phyloP scores from a whole-genome alignment of 75 land plant species.

The Sequoiadendron giganteum region DNA sequence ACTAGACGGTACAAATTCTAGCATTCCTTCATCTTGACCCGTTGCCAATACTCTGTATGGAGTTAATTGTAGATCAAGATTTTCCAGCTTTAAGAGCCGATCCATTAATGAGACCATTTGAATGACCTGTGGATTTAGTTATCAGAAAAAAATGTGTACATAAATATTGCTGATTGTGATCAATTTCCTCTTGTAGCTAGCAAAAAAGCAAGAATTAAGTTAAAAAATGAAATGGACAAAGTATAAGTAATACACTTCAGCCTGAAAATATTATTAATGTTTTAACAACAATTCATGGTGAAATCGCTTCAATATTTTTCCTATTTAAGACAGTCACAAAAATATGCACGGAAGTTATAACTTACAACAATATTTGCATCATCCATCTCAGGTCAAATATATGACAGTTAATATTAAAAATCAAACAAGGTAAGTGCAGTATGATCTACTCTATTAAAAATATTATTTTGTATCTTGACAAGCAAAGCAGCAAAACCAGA shows the following conservation, averaged over 20 bases:
- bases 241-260: background rate
- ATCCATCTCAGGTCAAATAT: background rate
- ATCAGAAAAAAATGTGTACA: background rate
- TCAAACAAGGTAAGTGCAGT: background rate
- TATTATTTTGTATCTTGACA: too few species aligned
- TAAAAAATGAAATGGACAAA: background rate
- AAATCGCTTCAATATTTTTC: background rate
- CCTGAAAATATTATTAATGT: background rate
- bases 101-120: conserved; percentile 99
- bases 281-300: background rate
- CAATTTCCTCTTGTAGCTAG: background rate
- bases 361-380: background rate
- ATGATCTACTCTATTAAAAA: too few species aligned
- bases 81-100: conserved; percentile 91
- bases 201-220: background rate
- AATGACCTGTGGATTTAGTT: conserved; percentile 57
- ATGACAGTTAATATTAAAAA: background rate
- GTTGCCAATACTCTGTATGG: conserved; percentile 96
- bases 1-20: conserved; percentile 92
- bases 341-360: background rate
- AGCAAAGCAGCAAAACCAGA: too few species aligned
- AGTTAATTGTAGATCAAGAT: conserved; percentile 93
- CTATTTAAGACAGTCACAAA: background rate
- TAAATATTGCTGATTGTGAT: background rate
- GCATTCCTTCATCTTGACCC: conserved; percentile 97